Conservation (phyloP, 805 yeast species). For the Wickerhamomyces rabaulensis region DNA sequence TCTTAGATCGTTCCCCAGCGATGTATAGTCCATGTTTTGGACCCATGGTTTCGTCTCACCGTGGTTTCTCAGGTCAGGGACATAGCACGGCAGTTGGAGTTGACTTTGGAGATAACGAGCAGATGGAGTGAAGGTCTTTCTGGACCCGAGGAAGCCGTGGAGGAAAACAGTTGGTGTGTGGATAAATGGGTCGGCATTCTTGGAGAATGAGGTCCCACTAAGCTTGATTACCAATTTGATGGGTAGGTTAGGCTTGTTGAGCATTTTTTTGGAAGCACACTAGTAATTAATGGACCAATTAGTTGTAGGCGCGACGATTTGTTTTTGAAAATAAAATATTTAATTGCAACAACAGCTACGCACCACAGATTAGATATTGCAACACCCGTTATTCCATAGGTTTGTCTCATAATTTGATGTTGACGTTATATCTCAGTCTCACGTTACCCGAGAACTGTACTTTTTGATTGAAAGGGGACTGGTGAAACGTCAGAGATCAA, state of each 20-base stretch:
- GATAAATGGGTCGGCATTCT: constrained; percentile 1
- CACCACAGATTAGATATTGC: too few relatives aligned
- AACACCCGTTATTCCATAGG: too few relatives aligned
- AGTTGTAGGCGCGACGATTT: too few relatives aligned
- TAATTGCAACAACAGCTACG: too few relatives aligned
- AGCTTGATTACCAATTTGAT: neutral
- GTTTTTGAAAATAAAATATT: too few relatives aligned
- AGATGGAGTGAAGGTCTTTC: constrained; percentile 34
- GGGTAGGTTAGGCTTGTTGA: neutral
- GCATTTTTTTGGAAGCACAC: too few relatives aligned
- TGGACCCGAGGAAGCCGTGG: constrained; percentile 53
- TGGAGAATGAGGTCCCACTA: constrained; percentile 6
- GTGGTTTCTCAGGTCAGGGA: constrained; percentile 48
- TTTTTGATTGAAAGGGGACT: too few relatives aligned
- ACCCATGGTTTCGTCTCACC: constrained; percentile 46
- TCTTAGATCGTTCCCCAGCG: constrained; percentile 16
- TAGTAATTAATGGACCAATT: too few relatives aligned
- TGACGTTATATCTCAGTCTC: too few relatives aligned
- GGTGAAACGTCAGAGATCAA: too few relatives aligned
- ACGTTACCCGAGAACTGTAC: too few relatives aligned
- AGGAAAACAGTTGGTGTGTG: constrained; percentile 37
- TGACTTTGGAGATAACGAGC: constrained; percentile 26
- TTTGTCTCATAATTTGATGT: too few relatives aligned
- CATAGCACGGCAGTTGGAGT: constrained; percentile 35
- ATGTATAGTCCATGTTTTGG: constrained; percentile 29